These are phyloP conservation scores for Lepidium africanum DNA, from an alignment of 345 rosid genomes.

Conservation along the genomic window DNA sequence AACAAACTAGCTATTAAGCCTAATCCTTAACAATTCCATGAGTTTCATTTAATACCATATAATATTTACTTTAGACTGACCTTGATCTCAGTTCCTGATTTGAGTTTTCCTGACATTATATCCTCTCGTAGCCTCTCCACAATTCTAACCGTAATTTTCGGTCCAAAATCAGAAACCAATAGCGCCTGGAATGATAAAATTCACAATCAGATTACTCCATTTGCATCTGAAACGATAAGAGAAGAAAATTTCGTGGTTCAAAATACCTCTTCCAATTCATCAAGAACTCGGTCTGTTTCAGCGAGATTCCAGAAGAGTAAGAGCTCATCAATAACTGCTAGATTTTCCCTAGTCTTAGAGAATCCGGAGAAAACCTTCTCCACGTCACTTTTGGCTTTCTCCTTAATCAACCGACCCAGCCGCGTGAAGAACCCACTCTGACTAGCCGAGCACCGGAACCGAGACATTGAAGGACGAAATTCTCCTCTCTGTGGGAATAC, in stretches of 20 bases:
- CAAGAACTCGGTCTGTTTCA: constrained; percentile 87
- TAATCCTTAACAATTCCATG: not conserved
- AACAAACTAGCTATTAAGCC: not conserved
- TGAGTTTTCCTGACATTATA: constrained; percentile 73
- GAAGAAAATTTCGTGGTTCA: not conserved
- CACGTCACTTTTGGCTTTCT: constrained; percentile 90
- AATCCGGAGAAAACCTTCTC: constrained; percentile 89
- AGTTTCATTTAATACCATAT: not conserved
- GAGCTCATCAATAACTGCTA: constrained; percentile 88
- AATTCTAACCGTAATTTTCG: constrained; percentile 74
- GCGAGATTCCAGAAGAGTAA: constrained; percentile 91
- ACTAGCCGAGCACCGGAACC: constrained; percentile 57
- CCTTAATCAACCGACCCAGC: constrained; percentile 78
- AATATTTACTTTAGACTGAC: constrained; percentile 12
- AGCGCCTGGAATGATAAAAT: constrained; percentile 40
- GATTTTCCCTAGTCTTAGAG: constrained; percentile 87
- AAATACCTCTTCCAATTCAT: constrained; percentile 85
- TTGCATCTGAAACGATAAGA: not conserved
- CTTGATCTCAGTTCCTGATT: constrained; percentile 91
- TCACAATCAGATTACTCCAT: not conserved
- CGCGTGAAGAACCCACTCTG: constrained; percentile 89
- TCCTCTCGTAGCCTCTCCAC: constrained; percentile 83
- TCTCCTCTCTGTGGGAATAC: not conserved
- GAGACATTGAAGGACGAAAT: constrained; percentile 7
- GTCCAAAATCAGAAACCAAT: constrained; percentile 93